These are phyloP conservation scores for Talaromyces amestolkiae DNA, from an alignment of 2,329 filamentous ascomycete genomes.

Conservation along the genomic window DNA sequence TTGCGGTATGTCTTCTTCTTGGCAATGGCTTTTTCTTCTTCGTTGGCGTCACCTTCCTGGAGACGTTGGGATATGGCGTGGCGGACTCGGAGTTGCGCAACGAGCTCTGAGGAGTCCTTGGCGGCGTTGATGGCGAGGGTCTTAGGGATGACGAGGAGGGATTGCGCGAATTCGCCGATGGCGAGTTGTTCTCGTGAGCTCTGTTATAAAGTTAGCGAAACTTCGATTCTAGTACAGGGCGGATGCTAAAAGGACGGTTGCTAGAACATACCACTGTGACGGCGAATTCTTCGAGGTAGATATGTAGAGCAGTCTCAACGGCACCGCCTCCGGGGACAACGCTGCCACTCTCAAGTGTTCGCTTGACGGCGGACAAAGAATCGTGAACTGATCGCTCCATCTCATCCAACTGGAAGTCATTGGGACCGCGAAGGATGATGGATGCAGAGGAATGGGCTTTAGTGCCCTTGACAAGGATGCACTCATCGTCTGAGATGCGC, in stretches of 20 bases:
- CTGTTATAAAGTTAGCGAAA: conserved; percentile 32
- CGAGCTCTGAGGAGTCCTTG: conserved; percentile 91
- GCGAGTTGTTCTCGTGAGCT: conserved; percentile 94
- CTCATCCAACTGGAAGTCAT: conserved; percentile 95
- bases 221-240: too few species aligned
- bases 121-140: conserved; percentile 95
- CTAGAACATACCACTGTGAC: conserved; percentile 72
- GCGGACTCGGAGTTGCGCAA: conserved; percentile 89
- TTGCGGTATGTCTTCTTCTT: conserved; percentile 98
- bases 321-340: conserved; percentile 96
- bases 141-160: conserved; percentile 91
- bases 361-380: conserved; percentile 93
- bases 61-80: conserved; percentile 93
- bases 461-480: conserved; percentile 93
- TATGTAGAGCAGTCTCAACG: conserved; percentile 97
- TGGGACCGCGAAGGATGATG: conserved; percentile 90
- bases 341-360: conserved; percentile 91
- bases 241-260: too few species aligned
- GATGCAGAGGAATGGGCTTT: conserved; percentile 93
- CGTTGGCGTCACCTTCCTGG: conserved; percentile 70
- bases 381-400: conserved; percentile 99
- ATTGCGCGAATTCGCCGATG: conserved; percentile 94
- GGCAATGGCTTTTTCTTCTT: conserved; percentile 84
- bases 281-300: conserved; percentile 98
- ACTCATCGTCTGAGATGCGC: conserved; percentile 97